phyloP scores from a whole-genome alignment of 768 basidiomycete genomes.

The Coprinellus aureogranulatus region DNA sequence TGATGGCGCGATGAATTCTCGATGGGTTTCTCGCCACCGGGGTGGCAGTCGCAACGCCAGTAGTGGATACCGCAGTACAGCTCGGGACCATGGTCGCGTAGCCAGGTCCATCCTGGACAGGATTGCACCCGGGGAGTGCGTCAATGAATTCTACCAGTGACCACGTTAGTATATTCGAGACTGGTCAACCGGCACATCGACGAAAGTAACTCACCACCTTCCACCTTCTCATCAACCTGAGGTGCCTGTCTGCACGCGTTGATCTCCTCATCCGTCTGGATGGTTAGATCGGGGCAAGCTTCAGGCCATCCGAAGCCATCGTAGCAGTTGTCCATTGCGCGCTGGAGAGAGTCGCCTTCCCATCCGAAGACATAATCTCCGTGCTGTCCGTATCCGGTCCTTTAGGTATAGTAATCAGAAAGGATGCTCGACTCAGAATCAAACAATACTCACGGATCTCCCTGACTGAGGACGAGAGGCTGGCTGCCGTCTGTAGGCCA shows the following conservation, averaged over 20 bases:
- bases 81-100: slow-evolving; percentile 6
- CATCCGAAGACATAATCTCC: slow-evolving; percentile 13
- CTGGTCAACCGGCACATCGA: no score
- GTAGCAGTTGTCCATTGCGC: slow-evolving; percentile 12
- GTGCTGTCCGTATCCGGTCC: slow-evolving; percentile 13
- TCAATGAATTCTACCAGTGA: background rate
- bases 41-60: background rate
- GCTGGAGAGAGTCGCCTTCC: slow-evolving; percentile 8
- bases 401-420: background rate
- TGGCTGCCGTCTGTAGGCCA: slow-evolving; percentile 9
- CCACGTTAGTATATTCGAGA: no score
- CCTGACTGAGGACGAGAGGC: slow-evolving; percentile 9
- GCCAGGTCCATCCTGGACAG: slow-evolving; percentile 10
- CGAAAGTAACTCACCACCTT: no score
- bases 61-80: slow-evolving; percentile 7
- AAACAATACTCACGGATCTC: slow-evolving; percentile 9
- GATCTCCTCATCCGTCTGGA: slow-evolving; percentile 11
- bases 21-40: background rate
- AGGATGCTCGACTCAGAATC: background rate
- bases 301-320: slow-evolving; percentile 10
- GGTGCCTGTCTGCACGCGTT: slow-evolving; percentile 2
- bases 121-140: slow-evolving; percentile 11
- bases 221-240: slow-evolving; percentile 10
- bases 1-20: background rate
- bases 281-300: background rate